Conservation (phyloP, 2,329 filamentous ascomycete genomes). For the Ceratocystis diversiconidia region DNA sequence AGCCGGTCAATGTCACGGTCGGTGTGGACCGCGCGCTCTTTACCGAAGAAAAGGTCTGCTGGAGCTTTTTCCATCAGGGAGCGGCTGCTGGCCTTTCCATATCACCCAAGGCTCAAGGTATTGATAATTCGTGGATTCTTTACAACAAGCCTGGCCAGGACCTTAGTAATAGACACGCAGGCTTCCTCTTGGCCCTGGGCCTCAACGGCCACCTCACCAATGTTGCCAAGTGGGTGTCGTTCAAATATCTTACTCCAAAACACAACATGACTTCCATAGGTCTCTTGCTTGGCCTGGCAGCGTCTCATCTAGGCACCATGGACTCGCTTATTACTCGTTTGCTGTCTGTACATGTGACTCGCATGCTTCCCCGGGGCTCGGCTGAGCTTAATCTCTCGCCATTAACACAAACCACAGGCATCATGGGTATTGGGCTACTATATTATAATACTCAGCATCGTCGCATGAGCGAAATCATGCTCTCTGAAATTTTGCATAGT, state of each 20-base stretch:
- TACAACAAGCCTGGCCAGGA: conserved; percentile 87
- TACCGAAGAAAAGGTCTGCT: conserved; percentile 91
- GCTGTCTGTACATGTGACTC: conserved; percentile 86
- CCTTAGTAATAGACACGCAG: conserved; percentile 88
- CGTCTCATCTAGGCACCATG: conserved; percentile 93
- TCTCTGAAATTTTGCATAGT: conserved; percentile 86
- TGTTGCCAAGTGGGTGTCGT: conserved; percentile 94
- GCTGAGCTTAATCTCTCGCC: conserved; percentile 89
- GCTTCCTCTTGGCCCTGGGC: conserved; percentile 78
- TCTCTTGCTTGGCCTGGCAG: conserved; percentile 78
- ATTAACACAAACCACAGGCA: conserved; percentile 83
- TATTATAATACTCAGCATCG: conserved; percentile 94
- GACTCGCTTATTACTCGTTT: conserved; percentile 87
- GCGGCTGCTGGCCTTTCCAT: conserved; percentile 88
- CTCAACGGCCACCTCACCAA: conserved; percentile 89
- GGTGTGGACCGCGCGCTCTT: conserved; percentile 81
- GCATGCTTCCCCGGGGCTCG: conserved; percentile 82
- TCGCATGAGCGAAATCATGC: conserved; percentile 97
- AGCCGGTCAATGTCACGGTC: conserved; percentile 79
- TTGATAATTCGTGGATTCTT: conserved; percentile 96
- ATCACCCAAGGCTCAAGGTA: conserved; percentile 75
- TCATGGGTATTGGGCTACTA: conserved; percentile 90
- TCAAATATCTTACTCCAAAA: conserved; percentile 98
- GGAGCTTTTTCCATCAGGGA: conserved; percentile 96
- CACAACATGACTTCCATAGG: conserved; percentile 99